Conservation (phyloP, 257 asterid species). For the Coffea eugenioides region DNA sequence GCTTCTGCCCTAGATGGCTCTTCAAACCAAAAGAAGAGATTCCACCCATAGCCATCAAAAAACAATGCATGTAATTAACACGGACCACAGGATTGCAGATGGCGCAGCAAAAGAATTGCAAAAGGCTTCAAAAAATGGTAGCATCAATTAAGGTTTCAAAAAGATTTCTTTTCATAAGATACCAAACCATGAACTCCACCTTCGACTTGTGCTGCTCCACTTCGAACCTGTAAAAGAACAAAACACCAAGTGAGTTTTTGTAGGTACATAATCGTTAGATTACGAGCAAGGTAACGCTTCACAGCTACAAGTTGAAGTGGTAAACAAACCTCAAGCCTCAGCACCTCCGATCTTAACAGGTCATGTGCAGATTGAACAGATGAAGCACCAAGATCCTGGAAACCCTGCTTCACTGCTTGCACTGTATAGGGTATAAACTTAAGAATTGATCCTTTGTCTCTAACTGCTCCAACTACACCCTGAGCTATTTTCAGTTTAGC, state of each 20-base stretch:
- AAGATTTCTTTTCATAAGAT: slow-evolving; percentile 59
- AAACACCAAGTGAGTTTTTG: not conserved
- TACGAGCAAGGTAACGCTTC: too few species aligned
- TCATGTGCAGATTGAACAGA: slow-evolving; percentile 85
- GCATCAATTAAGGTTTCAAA: slow-evolving; percentile 18
- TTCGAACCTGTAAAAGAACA: slow-evolving; percentile 42
- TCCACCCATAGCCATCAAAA: too few species aligned
- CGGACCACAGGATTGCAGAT: not conserved
- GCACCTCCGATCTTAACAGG: slow-evolving; percentile 56
- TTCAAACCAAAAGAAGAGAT: too few species aligned
- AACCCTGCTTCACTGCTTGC: slow-evolving; percentile 92
- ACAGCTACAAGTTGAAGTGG: too few species aligned
- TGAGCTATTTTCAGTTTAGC: slow-evolving; percentile 88
- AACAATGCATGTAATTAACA: too few species aligned
- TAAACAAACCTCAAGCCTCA: slow-evolving; percentile 71
- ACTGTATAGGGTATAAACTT: slow-evolving; percentile 81
- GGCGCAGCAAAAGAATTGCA: not conserved
- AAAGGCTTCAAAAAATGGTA: not conserved
- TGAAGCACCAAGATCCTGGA: slow-evolving; percentile 94
- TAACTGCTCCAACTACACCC: slow-evolving; percentile 91
- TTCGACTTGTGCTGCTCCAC: slow-evolving; percentile 79
- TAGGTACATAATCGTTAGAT: not conserved
- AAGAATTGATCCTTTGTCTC: slow-evolving; percentile 78
- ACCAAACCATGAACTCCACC: slow-evolving; percentile 72
- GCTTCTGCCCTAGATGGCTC: too few species aligned